Percentiles rank a stretch among this genome's conserved stretches.
Evolutionary conservation across 495 filamentous ascomycete genomes (phyloP).

Genomic region (Aspergillus affinis): DNA sequence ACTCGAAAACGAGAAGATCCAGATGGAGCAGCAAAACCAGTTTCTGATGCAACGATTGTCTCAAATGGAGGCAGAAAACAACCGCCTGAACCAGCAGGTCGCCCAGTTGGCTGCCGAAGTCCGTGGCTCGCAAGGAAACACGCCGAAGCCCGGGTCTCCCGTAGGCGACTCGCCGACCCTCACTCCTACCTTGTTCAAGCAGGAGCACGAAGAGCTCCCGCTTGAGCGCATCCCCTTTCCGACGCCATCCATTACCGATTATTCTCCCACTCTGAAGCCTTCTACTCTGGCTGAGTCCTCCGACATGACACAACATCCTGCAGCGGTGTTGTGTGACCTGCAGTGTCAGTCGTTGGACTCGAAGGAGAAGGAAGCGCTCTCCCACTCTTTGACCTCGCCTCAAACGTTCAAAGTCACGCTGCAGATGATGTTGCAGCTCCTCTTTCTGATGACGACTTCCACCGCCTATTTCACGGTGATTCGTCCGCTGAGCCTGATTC

Average conservation of each 20-base stretch:
- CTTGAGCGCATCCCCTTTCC: constrained; percentile 51
- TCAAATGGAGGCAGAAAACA: constrained; percentile 64
- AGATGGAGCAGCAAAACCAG: constrained; percentile 66
- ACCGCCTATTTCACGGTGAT: constrained; percentile 68
- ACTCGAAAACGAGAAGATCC: constrained; percentile 71
- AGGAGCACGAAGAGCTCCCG: constrained; percentile 52
- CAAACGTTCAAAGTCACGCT: constrained; percentile 43
- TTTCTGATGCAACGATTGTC: constrained; percentile 65
- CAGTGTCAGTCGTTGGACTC: constrained; percentile 90
- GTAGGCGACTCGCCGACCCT: constrained; percentile 45
- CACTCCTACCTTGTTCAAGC: constrained; percentile 53
- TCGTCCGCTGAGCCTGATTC: constrained; percentile 67
- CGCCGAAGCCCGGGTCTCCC: constrained; percentile 39
- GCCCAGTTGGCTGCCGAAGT: constrained; percentile 61
- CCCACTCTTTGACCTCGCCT: constrained; percentile 53
- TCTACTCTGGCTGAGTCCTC: constrained; percentile 64
- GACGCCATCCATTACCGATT: constrained; percentile 48
- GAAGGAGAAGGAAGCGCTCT: constrained; percentile 54
- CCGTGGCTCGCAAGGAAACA: constrained; percentile 47
- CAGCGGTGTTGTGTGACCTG: constrained; percentile 99
- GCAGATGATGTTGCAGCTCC: constrained; percentile 50
- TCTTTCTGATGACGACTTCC: constrained; percentile 67
- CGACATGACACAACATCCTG: constrained; percentile 99
- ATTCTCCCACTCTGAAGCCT: constrained; percentile 50
- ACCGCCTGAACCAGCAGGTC: constrained; percentile 63